Percentiles rank a stretch among this genome's conserved stretches.
Evolutionary conservation across 768 basidiomycete species (phyloP).

Genomic region (Tricholoma saponaceum): DNA sequence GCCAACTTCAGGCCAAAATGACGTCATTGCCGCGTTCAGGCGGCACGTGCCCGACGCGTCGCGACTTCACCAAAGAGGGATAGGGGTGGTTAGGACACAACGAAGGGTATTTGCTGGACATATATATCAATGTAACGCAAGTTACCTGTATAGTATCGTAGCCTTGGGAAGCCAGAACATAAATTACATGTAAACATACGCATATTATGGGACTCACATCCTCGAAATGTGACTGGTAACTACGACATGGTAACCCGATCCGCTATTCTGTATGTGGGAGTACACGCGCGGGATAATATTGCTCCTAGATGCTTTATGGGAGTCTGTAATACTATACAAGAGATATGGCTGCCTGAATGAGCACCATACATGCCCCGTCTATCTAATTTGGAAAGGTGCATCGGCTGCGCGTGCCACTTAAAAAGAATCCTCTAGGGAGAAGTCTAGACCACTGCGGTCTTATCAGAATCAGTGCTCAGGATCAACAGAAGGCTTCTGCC

Average conservation of each 20-base stretch:
- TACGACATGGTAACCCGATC: slow-evolving; percentile 71
- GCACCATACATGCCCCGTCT: slow-evolving; percentile 22
- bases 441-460: slow-evolving; percentile 39
- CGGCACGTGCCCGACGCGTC: slow-evolving; percentile 23
- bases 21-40: not conserved
- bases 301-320: slow-evolving; percentile 69
- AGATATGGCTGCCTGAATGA: not conserved
- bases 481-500: slow-evolving; percentile 6
- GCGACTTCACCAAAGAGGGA: no score
- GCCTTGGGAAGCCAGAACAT: slow-evolving; percentile 72
- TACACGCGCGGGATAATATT: slow-evolving; percentile 57
- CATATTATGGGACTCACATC: slow-evolving; percentile 46
- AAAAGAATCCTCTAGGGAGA: slow-evolving; percentile 31
- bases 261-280: slow-evolving; percentile 59
- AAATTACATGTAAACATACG: slow-evolving; percentile 7
- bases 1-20: slow-evolving; percentile 1
- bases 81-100: slow-evolving; percentile 41
- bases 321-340: slow-evolving; percentile 36
- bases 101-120: slow-evolving; percentile 57
- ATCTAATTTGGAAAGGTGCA: slow-evolving; percentile 30
- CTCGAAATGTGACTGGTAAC: slow-evolving; percentile 79
- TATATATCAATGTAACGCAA: slow-evolving; percentile 63
- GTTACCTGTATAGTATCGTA: slow-evolving; percentile 76
- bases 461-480: not conserved
- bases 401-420: slow-evolving; percentile 18